Conservation (phyloP, 1,284 basidiomycete genomes). For the Naganishia sp. region DNA sequence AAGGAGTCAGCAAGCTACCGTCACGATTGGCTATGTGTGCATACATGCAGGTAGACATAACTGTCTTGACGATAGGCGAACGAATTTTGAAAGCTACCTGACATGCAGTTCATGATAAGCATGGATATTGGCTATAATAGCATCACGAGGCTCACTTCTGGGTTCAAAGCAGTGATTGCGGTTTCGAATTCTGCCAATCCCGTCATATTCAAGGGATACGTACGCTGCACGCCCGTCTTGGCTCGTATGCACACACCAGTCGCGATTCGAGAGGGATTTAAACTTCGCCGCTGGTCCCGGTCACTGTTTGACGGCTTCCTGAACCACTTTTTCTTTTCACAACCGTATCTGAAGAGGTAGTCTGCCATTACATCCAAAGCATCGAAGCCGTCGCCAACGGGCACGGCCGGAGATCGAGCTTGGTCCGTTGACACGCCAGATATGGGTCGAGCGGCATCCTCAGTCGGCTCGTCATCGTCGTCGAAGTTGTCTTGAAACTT, state of each 20-base stretch:
- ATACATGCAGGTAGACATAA: constrained; percentile 43
- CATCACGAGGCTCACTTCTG: constrained; percentile 36
- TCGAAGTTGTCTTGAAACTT: too few species aligned
- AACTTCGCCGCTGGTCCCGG: too few species aligned
- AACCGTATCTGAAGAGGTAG: constrained; percentile 46
- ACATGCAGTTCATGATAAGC: constrained; percentile 3
- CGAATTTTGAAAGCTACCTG: constrained; percentile 44
- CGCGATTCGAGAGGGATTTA: constrained; percentile 26
- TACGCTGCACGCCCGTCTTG: constrained; percentile 43
- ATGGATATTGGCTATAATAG: too few species aligned
- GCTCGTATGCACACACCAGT: constrained; percentile 46
- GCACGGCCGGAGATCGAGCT: constrained; percentile 34
- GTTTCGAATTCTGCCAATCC: constrained; percentile 43
- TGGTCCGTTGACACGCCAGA: neutral
- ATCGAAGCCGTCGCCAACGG: constrained; percentile 44
- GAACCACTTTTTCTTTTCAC: constrained; percentile 46
- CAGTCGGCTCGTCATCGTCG: too few species aligned
- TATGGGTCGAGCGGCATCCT: too few species aligned
- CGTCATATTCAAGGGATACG: constrained; percentile 44
- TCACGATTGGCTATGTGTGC: constrained; percentile 4
- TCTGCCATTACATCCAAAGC: constrained; percentile 50
- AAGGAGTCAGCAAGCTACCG: neutral
- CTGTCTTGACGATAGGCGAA: constrained; percentile 39
- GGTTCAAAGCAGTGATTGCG: constrained; percentile 41
- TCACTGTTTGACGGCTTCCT: constrained; percentile 36